These are phyloP conservation scores for Rhizophagus sp. DNA, from an alignment of 192 early-diverging fungal genomes.

Conservation along the genomic window DNA sequence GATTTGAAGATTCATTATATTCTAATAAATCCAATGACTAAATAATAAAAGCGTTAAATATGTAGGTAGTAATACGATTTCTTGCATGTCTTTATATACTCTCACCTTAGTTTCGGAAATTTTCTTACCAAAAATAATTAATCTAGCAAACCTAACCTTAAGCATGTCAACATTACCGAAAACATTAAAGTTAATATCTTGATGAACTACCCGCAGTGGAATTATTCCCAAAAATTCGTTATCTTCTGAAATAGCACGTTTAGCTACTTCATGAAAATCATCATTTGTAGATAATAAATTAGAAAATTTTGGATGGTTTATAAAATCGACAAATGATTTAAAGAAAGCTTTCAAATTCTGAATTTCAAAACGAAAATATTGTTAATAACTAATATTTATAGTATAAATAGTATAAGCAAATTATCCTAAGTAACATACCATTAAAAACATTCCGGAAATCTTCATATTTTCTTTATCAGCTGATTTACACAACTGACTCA, in stretches of 20 bases:
- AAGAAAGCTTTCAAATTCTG: slow-evolving; percentile 23
- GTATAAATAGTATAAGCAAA: background rate
- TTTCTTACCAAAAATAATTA: slow-evolving; percentile 34
- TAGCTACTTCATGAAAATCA: slow-evolving; percentile 9
- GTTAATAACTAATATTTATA: background rate
- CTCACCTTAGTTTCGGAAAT: slow-evolving; percentile 38
- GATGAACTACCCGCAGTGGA: slow-evolving; percentile 38
- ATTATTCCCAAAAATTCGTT: slow-evolving; percentile 37
- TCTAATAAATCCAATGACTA: slow-evolving; percentile 45
- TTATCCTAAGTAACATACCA: background rate
- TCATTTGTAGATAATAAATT: background rate
- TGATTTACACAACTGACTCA: slow-evolving; percentile 14
- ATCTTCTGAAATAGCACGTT: slow-evolving; percentile 40
- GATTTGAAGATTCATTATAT: slow-evolving; percentile 37
- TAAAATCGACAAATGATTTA: background rate
- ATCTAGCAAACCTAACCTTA: slow-evolving; percentile 27
- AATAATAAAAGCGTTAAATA: background rate
- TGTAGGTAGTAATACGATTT: background rate
- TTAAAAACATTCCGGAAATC: slow-evolving; percentile 5
- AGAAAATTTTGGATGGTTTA: slow-evolving; percentile 3
- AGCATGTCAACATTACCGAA: background rate
- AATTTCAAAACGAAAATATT: background rate
- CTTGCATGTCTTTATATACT: background rate
- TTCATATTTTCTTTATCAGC: slow-evolving; percentile 11
- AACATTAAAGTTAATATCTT: slow-evolving; percentile 33